These are phyloP conservation scores for Themeda triandra DNA, from an alignment of 176 grass and related monocot species.

Conservation along the genomic window DNA sequence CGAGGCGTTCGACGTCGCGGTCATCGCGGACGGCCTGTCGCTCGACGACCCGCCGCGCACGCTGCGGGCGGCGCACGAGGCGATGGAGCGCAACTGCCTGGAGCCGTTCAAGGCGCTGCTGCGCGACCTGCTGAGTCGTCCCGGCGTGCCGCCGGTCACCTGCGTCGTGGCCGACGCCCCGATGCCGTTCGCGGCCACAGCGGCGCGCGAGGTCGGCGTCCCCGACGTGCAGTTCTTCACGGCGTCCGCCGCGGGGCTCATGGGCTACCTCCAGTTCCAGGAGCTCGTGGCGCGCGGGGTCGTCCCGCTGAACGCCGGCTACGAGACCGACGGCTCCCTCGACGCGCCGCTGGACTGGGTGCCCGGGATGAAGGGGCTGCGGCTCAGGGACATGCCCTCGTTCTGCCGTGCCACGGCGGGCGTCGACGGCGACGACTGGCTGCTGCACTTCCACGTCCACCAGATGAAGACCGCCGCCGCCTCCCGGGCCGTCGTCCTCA, in stretches of 20 bases:
- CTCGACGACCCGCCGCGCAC: background rate
- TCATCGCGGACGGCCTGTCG: conserved; percentile 29
- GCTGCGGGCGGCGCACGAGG: background rate
- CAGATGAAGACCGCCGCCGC: conserved; percentile 15
- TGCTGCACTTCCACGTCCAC: background rate
- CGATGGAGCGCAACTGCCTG: conserved; percentile 27
- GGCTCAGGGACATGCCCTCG: conserved; percentile 38
- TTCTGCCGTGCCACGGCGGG: conserved; percentile 32
- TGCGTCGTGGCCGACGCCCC: conserved; percentile 32
- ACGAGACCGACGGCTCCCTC: conserved; percentile 24
- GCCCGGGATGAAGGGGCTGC: conserved; percentile 29
- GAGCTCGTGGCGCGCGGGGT: conserved; percentile 21
- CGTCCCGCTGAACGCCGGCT: conserved; percentile 3
- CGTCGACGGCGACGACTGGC: conserved; percentile 25
- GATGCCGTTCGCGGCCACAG: conserved; percentile 39
- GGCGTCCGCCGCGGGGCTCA: conserved; percentile 35
- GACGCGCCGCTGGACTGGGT: conserved; percentile 43
- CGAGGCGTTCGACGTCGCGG: conserved; percentile 5
- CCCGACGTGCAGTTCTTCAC: conserved; percentile 43
- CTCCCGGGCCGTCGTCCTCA: conserved; percentile 38
- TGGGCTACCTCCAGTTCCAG: conserved; percentile 18
- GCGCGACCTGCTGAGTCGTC: background rate
- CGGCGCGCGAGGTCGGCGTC: conserved; percentile 28
- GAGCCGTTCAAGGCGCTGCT: conserved; percentile 28
- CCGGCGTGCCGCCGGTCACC: background rate